Base-by-base conservation (phyloP, 2,329 filamentous ascomycete genomes). In the Alternaria solani region DNA sequence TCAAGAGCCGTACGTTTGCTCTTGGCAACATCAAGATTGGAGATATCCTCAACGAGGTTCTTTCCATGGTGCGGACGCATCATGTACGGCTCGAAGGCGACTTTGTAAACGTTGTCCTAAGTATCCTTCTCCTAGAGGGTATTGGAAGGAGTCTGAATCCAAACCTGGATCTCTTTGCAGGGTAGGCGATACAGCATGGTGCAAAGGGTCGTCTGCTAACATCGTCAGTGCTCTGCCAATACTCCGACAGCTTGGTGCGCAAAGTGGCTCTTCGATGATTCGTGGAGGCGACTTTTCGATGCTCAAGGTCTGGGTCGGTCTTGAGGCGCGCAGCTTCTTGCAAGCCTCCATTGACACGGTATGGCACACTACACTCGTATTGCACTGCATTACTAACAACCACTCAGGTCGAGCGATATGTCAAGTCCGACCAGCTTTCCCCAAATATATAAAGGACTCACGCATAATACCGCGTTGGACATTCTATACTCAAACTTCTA, bases 91-190 rank as follows among this genome's bases (percentile, higher is more conserved):
- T 99, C 51, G 95, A 99, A 79, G 95, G 95, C 8, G 95, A 99
- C 77, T 99, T 98, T 75, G 93, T 99, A 75, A 99, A 99, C 74
- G 95, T 99, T 5, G 94, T 99, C 30, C 90, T 99, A 59, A 96
- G 93, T 61, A 97, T 98, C 54, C 82, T 99, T 34, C 84, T 99
- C 2, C 84, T 99, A 1, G 95, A 99, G 77, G 95, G 95, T 7
- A 99, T 98, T 72, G 95, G 95, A 0, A 87, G 95, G 62, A 92
- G 85, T 60, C 81, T 99, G 16, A 90, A 98, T 76, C 94, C 95
- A 0, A 85, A 94, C 54, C 83, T 97, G 47, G 95, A 99, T 79
- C 83, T 99, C 12, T 90, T 99, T 66, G 88, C 89, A 73, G 89
- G 87, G 87, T 88, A 73, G 76, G 83, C 78, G 11, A 9, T 7